phyloP scores from a whole-genome alignment of 805 yeast genomes.

The Kazachstania africana region DNA sequence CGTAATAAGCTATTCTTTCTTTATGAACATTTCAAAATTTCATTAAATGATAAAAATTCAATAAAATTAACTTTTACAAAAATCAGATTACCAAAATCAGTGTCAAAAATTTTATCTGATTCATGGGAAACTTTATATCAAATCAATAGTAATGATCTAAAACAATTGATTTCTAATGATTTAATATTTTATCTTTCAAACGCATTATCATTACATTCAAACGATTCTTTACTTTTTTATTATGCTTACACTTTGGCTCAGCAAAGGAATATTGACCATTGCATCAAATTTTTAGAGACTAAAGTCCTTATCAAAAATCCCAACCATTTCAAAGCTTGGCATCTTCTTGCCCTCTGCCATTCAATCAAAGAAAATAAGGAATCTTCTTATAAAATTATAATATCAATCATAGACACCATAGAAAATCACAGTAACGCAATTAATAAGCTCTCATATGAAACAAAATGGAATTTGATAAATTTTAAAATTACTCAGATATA shows the following conservation, averaged over 20 bases:
- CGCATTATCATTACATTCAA: constrained; percentile 14
- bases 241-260: constrained; percentile 41
- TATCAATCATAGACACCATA: constrained; percentile 39
- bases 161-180: constrained; percentile 8
- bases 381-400: constrained; percentile 45
- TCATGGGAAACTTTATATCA: constrained; percentile 20
- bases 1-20: constrained; percentile 6
- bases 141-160: constrained; percentile 8
- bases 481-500: constrained; percentile 67
- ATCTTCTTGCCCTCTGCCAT: constrained; percentile 50
- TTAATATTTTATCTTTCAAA: constrained; percentile 14
- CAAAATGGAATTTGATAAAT: constrained; percentile 44
- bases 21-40: constrained; percentile 11
- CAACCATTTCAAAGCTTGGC: constrained; percentile 51
- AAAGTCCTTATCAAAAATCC: constrained; percentile 39
- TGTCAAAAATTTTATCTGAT: constrained; percentile 8
- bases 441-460: constrained; percentile 6
- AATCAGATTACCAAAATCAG: constrained; percentile 14
- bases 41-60: constrained; percentile 9
- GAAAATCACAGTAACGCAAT: constrained; percentile 15
- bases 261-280: constrained; percentile 30
- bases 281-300: constrained; percentile 36
- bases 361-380: constrained; percentile 48
- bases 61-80: constrained; percentile 7
- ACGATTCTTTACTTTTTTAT: constrained; percentile 23